These are phyloP conservation scores for Paratrimastix pyriformis DNA, from an alignment of 78 protist species.

Conservation along the genomic window DNA sequence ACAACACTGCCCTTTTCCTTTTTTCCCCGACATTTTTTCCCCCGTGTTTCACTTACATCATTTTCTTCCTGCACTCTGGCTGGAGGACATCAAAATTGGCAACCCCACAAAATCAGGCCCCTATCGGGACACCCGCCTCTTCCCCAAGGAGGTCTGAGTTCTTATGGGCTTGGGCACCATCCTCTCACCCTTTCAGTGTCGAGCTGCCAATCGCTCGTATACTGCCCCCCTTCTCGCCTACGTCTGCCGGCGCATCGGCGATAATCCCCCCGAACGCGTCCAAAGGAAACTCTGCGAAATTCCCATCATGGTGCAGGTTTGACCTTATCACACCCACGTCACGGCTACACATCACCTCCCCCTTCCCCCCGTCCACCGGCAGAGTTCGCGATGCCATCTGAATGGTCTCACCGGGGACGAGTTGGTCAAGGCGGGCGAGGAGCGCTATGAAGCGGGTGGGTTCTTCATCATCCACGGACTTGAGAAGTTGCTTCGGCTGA, in stretches of 20 bases:
- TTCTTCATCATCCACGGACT: slow-evolving; percentile 80
- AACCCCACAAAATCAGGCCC: background rate
- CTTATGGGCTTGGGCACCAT: background rate
- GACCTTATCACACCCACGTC: background rate
- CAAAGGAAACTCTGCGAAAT: background rate
- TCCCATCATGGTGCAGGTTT: slow-evolving; percentile 41
- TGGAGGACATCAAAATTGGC: background rate
- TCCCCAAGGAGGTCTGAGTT: background rate
- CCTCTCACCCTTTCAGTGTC: background rate
- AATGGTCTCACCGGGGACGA: background rate
- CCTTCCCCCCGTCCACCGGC: background rate
- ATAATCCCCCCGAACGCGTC: background rate
- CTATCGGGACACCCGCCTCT: background rate
- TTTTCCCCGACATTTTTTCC: no score
- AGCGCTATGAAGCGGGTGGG: slow-evolving; percentile 75
- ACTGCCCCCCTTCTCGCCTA: background rate
- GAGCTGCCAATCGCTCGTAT: background rate
- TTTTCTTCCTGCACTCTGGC: background rate
- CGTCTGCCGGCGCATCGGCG: background rate
- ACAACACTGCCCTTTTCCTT: no score
- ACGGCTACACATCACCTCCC: background rate
- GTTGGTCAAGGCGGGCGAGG: slow-evolving; percentile 41
- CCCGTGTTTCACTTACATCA: no score
- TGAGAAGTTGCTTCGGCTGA: slow-evolving; percentile 77
- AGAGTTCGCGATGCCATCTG: slow-evolving; percentile 42